Conservation (phyloP, 2,329 filamentous ascomycete genomes). For the Scedosporium dehoogii region DNA sequence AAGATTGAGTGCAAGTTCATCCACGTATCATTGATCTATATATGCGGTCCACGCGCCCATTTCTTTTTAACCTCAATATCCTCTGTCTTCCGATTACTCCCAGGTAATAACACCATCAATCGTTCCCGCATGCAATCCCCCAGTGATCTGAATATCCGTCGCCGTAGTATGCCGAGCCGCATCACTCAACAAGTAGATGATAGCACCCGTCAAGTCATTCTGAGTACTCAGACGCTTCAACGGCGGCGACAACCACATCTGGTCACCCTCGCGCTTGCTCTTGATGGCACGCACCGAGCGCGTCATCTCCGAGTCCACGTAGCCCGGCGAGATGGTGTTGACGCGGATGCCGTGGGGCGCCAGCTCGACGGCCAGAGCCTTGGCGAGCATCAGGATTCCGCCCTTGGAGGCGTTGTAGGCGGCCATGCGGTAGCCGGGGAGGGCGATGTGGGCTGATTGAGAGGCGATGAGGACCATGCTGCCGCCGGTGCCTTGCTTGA, state of each 20-base stretch:
- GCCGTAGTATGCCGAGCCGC: conserved; percentile 31
- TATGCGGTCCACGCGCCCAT: too few species aligned
- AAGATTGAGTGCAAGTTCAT: too few species aligned
- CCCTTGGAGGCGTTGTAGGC: conserved; percentile 34
- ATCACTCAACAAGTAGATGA: conserved; percentile 33
- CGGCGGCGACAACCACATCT: conserved; percentile 27
- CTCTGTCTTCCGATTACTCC: not conserved
- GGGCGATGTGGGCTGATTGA: conserved; percentile 24
- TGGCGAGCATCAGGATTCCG: conserved; percentile 28
- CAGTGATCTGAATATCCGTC: conserved; percentile 32
- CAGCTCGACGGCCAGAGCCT: conserved; percentile 26
- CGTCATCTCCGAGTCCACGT: conserved; percentile 26
- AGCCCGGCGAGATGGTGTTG: conserved; percentile 28
- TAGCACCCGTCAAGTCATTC: conserved; percentile 30
- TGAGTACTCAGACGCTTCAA: conserved; percentile 27
- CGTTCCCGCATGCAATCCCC: conserved; percentile 29
- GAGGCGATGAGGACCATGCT: conserved; percentile 29
- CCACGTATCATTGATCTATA: too few species aligned
- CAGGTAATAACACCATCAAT: conserved; percentile 25
- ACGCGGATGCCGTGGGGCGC: conserved; percentile 25
- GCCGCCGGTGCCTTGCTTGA: conserved; percentile 26
- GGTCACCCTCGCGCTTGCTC: conserved; percentile 22
- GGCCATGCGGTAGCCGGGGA: conserved; percentile 26
- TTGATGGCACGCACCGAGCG: conserved; percentile 19
- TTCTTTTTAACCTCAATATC: too few species aligned